phyloP scores from a whole-genome alignment of 2,329 filamentous ascomycete genomes.

The Phyllosticta citriasiana region DNA sequence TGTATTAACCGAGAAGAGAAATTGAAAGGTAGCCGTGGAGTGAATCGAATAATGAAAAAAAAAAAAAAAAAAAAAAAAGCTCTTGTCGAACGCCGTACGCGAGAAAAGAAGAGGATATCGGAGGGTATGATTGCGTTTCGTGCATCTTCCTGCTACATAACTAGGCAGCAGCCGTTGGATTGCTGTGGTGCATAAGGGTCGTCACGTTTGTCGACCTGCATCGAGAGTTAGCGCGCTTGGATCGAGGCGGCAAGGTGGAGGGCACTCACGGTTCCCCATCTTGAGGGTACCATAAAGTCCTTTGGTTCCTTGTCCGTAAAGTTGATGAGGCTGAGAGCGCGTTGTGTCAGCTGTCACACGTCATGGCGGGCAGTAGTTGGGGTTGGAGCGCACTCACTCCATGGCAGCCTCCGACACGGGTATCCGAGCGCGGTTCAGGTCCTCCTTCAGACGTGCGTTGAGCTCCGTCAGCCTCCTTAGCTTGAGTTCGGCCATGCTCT shows the following conservation, averaged over 20 bases:
- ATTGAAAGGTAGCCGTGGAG: not conserved
- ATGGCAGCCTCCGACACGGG: slow-evolving; percentile 83
- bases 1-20: slow-evolving; percentile 11
- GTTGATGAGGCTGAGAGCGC: slow-evolving; percentile 69
- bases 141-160: slow-evolving; percentile 57
- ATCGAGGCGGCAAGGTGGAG: slow-evolving; percentile 10
- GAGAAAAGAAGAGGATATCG: slow-evolving; percentile 7
- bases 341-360: not conserved
- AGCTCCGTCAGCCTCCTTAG: slow-evolving; percentile 91
- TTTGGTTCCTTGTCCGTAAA: slow-evolving; percentile 92
- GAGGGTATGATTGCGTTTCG: slow-evolving; percentile 4
- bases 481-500: slow-evolving; percentile 98
- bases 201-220: slow-evolving; percentile 78
- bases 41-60: slow-evolving; percentile 7
- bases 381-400: slow-evolving; percentile 33
- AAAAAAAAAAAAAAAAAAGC: not conserved
- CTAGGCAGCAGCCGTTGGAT: slow-evolving; percentile 80
- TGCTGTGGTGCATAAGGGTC: slow-evolving; percentile 98
- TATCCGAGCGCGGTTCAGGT: slow-evolving; percentile 89
- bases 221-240: slow-evolving; percentile 14
- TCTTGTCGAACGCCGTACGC: slow-evolving; percentile 9
- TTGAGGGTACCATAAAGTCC: slow-evolving; percentile 97
- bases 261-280: slow-evolving; percentile 68
- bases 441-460: slow-evolving; percentile 90
- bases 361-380: slow-evolving; percentile 4